phyloP scores from a whole-genome alignment of 257 asterid species.

The Hygrophila difformis region DNA sequence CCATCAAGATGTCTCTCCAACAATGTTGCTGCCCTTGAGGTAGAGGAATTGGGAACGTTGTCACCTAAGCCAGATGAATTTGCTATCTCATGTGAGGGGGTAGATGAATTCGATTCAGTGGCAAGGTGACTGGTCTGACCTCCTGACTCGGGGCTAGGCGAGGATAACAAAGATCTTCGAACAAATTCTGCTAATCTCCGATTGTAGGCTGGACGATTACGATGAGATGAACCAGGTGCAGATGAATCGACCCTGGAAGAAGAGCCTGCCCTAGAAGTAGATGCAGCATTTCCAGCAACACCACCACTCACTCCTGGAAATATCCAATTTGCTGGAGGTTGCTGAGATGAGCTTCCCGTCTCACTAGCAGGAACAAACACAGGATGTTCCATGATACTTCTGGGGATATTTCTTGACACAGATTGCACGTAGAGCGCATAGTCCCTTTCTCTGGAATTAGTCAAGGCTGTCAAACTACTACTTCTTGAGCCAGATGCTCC shows the following conservation, averaged over 20 bases:
- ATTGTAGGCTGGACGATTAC: slow-evolving; percentile 48
- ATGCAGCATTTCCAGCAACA: slow-evolving; percentile 33
- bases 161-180: slow-evolving; percentile 54
- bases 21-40: slow-evolving; percentile 55
- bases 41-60: slow-evolving; percentile 36
- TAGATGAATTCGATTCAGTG: slow-evolving; percentile 29
- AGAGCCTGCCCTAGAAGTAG: slow-evolving; percentile 32
- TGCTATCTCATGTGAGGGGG: slow-evolving; percentile 30
- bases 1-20: slow-evolving; percentile 74
- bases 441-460: slow-evolving; percentile 19
- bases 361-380: slow-evolving; percentile 50
- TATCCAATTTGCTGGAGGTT: slow-evolving; percentile 44
- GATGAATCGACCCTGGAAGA: slow-evolving; percentile 34
- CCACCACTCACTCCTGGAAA: slow-evolving; percentile 31
- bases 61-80: slow-evolving; percentile 41
- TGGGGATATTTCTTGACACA: slow-evolving; percentile 31
- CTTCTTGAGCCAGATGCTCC: slow-evolving; percentile 49
- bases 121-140: slow-evolving; percentile 37
- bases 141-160: slow-evolving; percentile 45
- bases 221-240: slow-evolving; percentile 18
- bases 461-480: slow-evolving; percentile 23
- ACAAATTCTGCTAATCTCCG: slow-evolving; percentile 62
- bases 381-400: slow-evolving; percentile 73
- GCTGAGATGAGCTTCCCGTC: slow-evolving; percentile 40
- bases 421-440: slow-evolving; percentile 31